Base-by-base conservation (phyloP, 1,139 yeast genomes). In the Yamadazyma taylorii region DNA sequence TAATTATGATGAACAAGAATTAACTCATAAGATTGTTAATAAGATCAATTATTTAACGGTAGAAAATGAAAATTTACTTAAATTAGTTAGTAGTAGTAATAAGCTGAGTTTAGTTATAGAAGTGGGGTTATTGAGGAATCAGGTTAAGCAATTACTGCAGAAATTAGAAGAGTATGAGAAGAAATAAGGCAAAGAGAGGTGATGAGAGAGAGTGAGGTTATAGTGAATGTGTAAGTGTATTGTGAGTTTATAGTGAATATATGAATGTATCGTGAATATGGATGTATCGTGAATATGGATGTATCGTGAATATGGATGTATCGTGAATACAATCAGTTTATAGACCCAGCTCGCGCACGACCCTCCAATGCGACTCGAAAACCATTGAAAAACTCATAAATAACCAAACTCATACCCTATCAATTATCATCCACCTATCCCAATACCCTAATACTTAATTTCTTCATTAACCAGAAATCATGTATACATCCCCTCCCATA, bases 11-110 rank as follows among this genome's bases (percentile, higher is more conserved):
- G 85, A 81, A 33, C 79, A 84, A 48, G 92, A 86, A 46, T 61
- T 87, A 35, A 81, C 92, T 7, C 95, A 88, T 55, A 82, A 85
- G 48, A 77, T 86, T 39, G 69, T 87, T 35, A 71, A 75, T 35
- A 80, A 87, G 45, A 55, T 89, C 43, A 76, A 78, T 41, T 63
- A 73, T 40, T 63, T 88, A 45, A 78, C 79, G 17, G 72, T 71
- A 33, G 96, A 89, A 55, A 89, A 89, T 54, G 83, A 79, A 40
- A 76, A 73, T 40, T 72, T 88, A 57, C 73, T 85, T 43, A 76
- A 78, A 48, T 78, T 85, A 80, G 58, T 85, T 11, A 79, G 89
- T 45, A 80, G 73, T 55, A 87, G 95, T 13, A 79, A 79, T 51
- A 74, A 84, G 33, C 83, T 83, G 50, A 86, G 85, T 50, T 67